Percentiles rank a stretch among this genome's conserved stretches.
These are phyloP conservation scores for Globisporangium rhizosaccharum DNA, from an alignment of 352 stramenopile species.

Conservation along the genomic window DNA sequence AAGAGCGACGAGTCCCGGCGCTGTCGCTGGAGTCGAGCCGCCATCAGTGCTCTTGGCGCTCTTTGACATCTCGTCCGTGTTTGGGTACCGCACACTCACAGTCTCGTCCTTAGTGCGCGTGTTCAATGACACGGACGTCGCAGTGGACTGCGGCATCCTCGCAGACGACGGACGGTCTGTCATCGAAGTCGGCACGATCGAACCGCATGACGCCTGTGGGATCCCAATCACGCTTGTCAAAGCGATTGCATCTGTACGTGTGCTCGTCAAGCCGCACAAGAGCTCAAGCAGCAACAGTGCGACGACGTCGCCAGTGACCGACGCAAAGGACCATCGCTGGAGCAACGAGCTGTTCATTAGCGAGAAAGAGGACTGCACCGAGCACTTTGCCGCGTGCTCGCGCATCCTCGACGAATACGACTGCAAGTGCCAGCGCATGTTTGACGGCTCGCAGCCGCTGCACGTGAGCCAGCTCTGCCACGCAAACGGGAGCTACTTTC, in stretches of 20 bases:
- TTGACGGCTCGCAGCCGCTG: constrained; percentile 65
- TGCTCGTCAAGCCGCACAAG: constrained; percentile 59
- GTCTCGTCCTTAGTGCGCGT: constrained; percentile 75
- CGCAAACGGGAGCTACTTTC: constrained; percentile 68
- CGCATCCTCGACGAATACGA: constrained; percentile 66
- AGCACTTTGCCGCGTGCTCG: constrained; percentile 62
- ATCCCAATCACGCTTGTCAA: constrained; percentile 62
- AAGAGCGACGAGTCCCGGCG: not conserved
- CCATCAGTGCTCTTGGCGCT: constrained; percentile 46
- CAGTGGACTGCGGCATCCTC: constrained; percentile 55
- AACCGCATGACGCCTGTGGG: constrained; percentile 53
- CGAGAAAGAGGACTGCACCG: constrained; percentile 48
- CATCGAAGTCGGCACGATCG: constrained; percentile 52
- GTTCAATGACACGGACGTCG: constrained; percentile 66
- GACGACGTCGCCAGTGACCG: not conserved
- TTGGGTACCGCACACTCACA: constrained; percentile 69
- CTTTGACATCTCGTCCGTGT: constrained; percentile 67
- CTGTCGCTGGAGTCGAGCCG: not conserved
- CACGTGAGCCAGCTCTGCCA: constrained; percentile 66
- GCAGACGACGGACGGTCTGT: constrained; percentile 51
- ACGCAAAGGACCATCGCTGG: constrained; percentile 57
- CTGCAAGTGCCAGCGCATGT: constrained; percentile 75
- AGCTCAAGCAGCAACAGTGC: not conserved
- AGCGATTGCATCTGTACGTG: constrained; percentile 44
- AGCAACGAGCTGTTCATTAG: constrained; percentile 78